These are phyloP conservation scores for Terfezia claveryi DNA, from an alignment of 495 filamentous ascomycete species.

Conservation along the genomic window DNA sequence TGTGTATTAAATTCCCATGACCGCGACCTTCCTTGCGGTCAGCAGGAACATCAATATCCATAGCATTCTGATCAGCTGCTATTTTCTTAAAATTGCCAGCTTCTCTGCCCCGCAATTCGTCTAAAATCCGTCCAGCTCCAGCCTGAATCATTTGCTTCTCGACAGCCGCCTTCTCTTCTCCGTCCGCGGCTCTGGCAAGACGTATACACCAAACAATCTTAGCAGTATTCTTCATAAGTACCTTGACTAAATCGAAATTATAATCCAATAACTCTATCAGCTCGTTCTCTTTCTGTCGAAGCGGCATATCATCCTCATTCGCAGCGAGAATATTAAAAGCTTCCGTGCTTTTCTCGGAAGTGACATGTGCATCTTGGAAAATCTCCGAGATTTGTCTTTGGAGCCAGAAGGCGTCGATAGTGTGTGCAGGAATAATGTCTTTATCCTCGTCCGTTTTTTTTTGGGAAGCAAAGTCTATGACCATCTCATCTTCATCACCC, in stretches of 20 bases:
- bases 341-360: slow-evolving; percentile 67
- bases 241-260: slow-evolving; percentile 80
- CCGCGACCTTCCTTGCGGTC: slow-evolving; percentile 29
- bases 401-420: slow-evolving; percentile 95
- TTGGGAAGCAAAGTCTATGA: slow-evolving; percentile 43
- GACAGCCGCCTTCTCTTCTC: slow-evolving; percentile 49
- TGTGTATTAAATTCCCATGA: slow-evolving; percentile 43
- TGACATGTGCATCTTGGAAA: slow-evolving; percentile 72
- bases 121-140: slow-evolving; percentile 67
- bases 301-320: slow-evolving; percentile 54
- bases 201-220: slow-evolving; percentile 90
- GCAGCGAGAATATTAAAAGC: slow-evolving; percentile 63
- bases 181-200: slow-evolving; percentile 61
- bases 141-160: slow-evolving; percentile 77
- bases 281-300: slow-evolving; percentile 92
- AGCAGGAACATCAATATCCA: slow-evolving; percentile 72
- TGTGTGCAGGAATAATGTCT: slow-evolving; percentile 47
- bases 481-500: slow-evolving; percentile 46
- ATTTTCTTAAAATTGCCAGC: slow-evolving; percentile 47
- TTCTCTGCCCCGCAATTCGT: slow-evolving; percentile 52
- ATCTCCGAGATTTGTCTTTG: slow-evolving; percentile 75
- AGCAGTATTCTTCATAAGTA: slow-evolving; percentile 73
- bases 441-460: slow-evolving; percentile 31
- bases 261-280: slow-evolving; percentile 96
- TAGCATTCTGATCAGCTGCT: slow-evolving; percentile 36